Evolutionary conservation across 1,139 yeast species (phyloP), one percentile per base, ranked within the genome.

Genomic region (Scheffersomyces illinoinensis): DNA sequence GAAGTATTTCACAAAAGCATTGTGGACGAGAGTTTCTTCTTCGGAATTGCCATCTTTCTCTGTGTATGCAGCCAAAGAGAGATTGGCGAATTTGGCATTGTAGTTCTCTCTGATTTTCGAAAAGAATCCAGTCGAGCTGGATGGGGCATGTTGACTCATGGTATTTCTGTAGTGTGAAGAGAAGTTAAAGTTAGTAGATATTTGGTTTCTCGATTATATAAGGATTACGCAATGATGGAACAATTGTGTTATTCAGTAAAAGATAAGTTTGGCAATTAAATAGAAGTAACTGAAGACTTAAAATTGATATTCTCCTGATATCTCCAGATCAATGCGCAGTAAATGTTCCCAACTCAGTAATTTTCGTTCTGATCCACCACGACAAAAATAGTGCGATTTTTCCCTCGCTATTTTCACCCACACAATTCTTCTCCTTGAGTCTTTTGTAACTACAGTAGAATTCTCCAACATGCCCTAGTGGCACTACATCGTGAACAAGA

Each of bases 21-120:
- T 75, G 67, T 81, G 84, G 57, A 81, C 73, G 58, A 81, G 71
- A 1, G 85, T 81, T 51, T 78, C 82, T 52, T 76, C 76, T 52
- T 73, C 79, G 3, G 74, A 59, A 54, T 61, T 56, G 4, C 85
- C 85, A 61, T 81, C 85, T 58, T 74, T 76, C 53, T 81, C 85
- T 12, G 63, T 62, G 19, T 66, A 66, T 54, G 59, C 58, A 12
- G 76, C 60, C 43, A 78, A 59, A n/a, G 79, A 73, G 50, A 78
- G 69, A 55, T 71, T 76, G 14, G 80, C 74, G 60, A 78, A 75
- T 66, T 73, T 74, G 53, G 70, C 66, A 51, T 73, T 69, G 59
- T 77, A 78, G 59, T 76, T 77, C 61, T 76, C 76, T 56, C 72
- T 77, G 58, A 79, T 75, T 59, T 75, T 76, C 48, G 79, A 72